Evolutionary conservation across 345 rosid species (phyloP), one percentile per base, ranked within the genome.

Genomic region (Gossypium stocksii): DNA sequence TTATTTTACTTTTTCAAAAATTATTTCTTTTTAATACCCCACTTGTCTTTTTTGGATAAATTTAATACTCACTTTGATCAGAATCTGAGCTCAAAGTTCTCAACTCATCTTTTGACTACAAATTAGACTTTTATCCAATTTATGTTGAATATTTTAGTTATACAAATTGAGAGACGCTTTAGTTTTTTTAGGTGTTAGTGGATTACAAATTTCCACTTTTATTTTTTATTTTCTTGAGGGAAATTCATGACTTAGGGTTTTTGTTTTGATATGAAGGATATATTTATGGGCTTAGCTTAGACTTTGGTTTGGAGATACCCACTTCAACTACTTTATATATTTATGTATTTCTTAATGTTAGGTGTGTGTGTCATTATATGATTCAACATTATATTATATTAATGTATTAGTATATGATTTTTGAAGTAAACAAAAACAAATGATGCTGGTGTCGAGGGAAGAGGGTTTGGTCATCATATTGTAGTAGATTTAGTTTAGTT

Each of bases 121-220:
- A 78, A 71, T 76, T 79, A 79, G 83, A 84, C 82, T 48, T 48
- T 48, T n/a, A n/a, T n/a, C n/a, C n/a, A n/a, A n/a, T n/a, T n/a
- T 34, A 34, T 34, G 38, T 34, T 34, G 38, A 34, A 34, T 34
- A 34, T 34, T 34, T 34, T 4, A 4, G 38, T 4, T 4, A 4
- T 27, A 27, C 4, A 27, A 27, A 27, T 0, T 27, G 34, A 27
- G 34, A 3, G 34, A 27, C 4, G 34, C 34, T 27, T 27, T 27
- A 27, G 29, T 27, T 27, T 27, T 29, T 29, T 29, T 29, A 29
- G 34, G 0, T 3, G 34, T 29, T 29, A 29, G 34, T 29, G 34
- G 34, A 29, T 29, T 34, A 34, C 38, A 34, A 34, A 34, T 4
- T 34, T 34, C 6, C 38, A 34, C 38, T 34, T 4, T 34, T n/a